Evolutionary conservation across 257 asterid species (phyloP).

Genomic region (Hygrophila difformis): DNA sequence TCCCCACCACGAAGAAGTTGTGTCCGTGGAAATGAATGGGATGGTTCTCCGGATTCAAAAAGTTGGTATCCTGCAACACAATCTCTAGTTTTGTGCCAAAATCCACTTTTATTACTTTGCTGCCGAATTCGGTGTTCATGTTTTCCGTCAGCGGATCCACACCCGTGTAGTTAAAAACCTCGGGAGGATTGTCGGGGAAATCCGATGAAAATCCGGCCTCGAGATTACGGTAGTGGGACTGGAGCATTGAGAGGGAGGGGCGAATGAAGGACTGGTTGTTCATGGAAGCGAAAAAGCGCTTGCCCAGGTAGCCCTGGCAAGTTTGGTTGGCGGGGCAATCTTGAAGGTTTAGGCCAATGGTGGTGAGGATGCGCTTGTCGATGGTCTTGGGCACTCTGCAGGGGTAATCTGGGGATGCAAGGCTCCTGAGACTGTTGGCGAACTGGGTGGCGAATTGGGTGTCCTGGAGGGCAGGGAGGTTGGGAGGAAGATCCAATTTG

Average conservation of each 20-base stretch:
- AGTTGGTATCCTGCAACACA: conserved; percentile 57
- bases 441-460: conserved; percentile 46
- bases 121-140: conserved; percentile 54
- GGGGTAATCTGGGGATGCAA: conserved; percentile 48
- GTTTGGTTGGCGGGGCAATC: conserved; percentile 60
- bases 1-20: conserved; percentile 62
- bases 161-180: conserved; percentile 56
- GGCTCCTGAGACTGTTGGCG: conserved; percentile 34
- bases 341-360: conserved; percentile 68
- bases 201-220: conserved; percentile 8
- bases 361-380: conserved; percentile 38
- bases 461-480: conserved; percentile 54
- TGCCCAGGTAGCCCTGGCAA: conserved; percentile 47
- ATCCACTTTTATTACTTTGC: conserved; percentile 33
- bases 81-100: conserved; percentile 56
- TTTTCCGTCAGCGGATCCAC: conserved; percentile 48
- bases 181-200: conserved; percentile 59
- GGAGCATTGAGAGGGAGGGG: conserved; percentile 46
- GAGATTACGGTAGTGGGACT: conserved; percentile 43
- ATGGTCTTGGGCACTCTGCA: conserved; percentile 55
- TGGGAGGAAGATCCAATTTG: conserved; percentile 43
- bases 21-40: conserved; percentile 81
- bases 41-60: conserved; percentile 61
- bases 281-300: conserved; percentile 66
- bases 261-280: conserved; percentile 60